phyloP scores from a whole-genome alignment of 1,139 yeast species.

The Lodderomyces margitis region DNA sequence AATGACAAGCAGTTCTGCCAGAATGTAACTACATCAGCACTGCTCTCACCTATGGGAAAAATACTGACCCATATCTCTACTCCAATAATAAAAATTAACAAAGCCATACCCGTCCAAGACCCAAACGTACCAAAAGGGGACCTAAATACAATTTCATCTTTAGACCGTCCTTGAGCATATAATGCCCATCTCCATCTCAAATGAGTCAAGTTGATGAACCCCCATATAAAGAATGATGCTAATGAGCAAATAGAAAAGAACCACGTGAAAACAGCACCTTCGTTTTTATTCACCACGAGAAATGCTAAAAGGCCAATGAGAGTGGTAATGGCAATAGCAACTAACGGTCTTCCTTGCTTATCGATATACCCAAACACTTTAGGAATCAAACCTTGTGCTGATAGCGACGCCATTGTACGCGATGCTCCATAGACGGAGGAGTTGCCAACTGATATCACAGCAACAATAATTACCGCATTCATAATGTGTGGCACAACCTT shows the following conservation, averaged over 20 bases:
- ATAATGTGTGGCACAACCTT: conserved; percentile 47
- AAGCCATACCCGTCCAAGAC: conserved; percentile 42
- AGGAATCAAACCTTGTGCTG: conserved; percentile 50
- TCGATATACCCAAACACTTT: conserved; percentile 51
- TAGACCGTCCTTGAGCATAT: conserved; percentile 31
- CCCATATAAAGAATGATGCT: conserved; percentile 57
- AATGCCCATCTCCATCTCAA: conserved; percentile 41
- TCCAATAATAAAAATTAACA: conserved; percentile 39
- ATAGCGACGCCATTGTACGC: conserved; percentile 53
- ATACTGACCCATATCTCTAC: conserved; percentile 50
- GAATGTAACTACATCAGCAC: conserved; percentile 35
- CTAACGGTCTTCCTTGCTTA: conserved; percentile 55
- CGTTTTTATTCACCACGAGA: conserved; percentile 50
- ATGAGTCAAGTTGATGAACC: conserved; percentile 37
- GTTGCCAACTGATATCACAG: conserved; percentile 54
- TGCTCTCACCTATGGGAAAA: conserved; percentile 39
- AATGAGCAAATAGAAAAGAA: conserved; percentile 65
- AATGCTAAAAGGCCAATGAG: conserved; percentile 62
- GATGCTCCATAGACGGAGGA: conserved; percentile 57
- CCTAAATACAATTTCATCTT: conserved; percentile 46
- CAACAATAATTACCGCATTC: conserved; percentile 52
- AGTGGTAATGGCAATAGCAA: conserved; percentile 49
- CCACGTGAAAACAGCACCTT: conserved; percentile 59
- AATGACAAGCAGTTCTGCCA: conserved; percentile 50
- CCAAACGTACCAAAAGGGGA: conserved; percentile 51